Conservation (phyloP, 1,139 yeast species). For the Yamadazyma kanchanaburiensis region DNA sequence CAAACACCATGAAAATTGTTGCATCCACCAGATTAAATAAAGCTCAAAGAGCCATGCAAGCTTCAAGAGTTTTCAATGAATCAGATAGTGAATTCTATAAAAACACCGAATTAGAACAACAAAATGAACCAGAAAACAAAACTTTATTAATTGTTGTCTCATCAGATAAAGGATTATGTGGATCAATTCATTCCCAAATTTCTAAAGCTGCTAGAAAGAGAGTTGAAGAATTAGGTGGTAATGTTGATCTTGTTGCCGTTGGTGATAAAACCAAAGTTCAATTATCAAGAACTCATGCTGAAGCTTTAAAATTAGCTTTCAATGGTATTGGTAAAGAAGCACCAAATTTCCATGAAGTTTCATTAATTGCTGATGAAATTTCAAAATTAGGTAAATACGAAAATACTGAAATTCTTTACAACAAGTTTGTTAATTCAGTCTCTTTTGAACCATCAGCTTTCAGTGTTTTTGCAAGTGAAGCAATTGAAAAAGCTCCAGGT, state of each 20-base stretch:
- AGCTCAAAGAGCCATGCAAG: constrained; percentile 93
- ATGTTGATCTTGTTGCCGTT: constrained; percentile 78
- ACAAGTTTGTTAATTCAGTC: constrained; percentile 83
- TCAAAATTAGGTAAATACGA: constrained; percentile 66
- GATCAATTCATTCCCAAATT: constrained; percentile 93
- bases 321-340: constrained; percentile 95
- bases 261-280: constrained; percentile 95
- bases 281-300: constrained; percentile 76
- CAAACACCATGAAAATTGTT: constrained; percentile 99
- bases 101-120: constrained; percentile 69
- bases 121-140: constrained; percentile 48
- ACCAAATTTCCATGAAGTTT: constrained; percentile 88
- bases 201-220: constrained; percentile 82
- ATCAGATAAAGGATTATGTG: constrained; percentile 98
- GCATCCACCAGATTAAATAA: constrained; percentile 95
- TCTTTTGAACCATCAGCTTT: constrained; percentile 81
- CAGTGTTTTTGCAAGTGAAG: constrained; percentile 64
- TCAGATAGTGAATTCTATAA: constrained; percentile 77
- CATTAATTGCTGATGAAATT: constrained; percentile 86
- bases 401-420: constrained; percentile 78
- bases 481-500: constrained; percentile 85
- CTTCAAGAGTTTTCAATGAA: constrained; percentile 81
- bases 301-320: constrained; percentile 69
- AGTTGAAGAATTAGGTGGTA: constrained; percentile 55
- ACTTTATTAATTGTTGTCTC: constrained; percentile 77